These are phyloP conservation scores for Mucor ambiguus DNA, from an alignment of 371 early-diverging fungal genomes.

Conservation along the genomic window DNA sequence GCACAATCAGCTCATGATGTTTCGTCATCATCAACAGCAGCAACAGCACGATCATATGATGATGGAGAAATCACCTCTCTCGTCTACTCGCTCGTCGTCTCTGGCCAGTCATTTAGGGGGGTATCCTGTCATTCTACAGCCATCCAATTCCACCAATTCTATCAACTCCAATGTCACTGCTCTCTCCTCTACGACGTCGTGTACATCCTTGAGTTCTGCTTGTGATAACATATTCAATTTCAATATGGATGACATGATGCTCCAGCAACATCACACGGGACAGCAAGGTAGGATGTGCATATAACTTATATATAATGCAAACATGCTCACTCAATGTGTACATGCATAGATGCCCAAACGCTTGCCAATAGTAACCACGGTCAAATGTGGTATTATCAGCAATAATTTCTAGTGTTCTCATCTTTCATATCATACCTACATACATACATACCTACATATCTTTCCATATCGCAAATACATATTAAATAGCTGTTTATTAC, in stretches of 20 bases:
- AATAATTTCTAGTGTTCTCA: background rate
- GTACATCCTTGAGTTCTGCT: slow-evolving; percentile 15
- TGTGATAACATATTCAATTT: slow-evolving; percentile 20
- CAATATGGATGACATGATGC: slow-evolving; percentile 16
- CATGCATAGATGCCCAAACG: slow-evolving; percentile 4
- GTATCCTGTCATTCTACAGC: slow-evolving; percentile 13
- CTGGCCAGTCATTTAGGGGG: slow-evolving; percentile 5
- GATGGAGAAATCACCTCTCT: slow-evolving; percentile 6
- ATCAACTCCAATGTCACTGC: slow-evolving; percentile 13
- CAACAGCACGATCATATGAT: slow-evolving; percentile 1
- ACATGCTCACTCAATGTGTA: background rate
- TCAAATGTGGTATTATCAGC: slow-evolving; percentile 3
- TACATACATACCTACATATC: background rate
- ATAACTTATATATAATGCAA: background rate
- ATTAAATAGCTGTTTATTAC: too few relatives aligned
- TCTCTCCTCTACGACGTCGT: slow-evolving; percentile 15
- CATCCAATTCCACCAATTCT: slow-evolving; percentile 19
- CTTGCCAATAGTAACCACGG: background rate
- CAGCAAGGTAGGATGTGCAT: slow-evolving; percentile 5
- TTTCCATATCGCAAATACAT: background rate
- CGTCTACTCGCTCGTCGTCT: slow-evolving; percentile 13
- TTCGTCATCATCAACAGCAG: background rate
- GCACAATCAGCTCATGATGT: background rate
- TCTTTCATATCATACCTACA: background rate
- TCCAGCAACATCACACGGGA: background rate